Evolutionary conservation across 106 monocot genomes (phyloP), one percentile per base, ranked within the genome.

Genomic region (Amphibolis antarctica): DNA sequence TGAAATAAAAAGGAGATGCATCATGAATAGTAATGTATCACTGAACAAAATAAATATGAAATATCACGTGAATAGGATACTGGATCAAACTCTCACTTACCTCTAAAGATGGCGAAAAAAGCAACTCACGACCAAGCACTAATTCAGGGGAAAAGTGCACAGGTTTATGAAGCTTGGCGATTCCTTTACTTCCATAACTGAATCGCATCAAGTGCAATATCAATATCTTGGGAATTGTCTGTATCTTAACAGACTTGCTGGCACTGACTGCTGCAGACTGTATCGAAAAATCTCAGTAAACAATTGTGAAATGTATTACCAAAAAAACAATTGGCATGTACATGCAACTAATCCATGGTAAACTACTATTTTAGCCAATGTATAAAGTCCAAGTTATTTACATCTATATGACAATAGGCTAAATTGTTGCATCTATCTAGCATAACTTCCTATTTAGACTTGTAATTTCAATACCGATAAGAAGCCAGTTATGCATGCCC

Each of bases 191-290:
- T 55, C 84, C 96, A 71, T 98, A 98, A 62, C 90, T 98, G 53
- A 98, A 98, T 21, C 96, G 73, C 96, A 87, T 98, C 50, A 98
- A 70, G 47, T 98, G 96, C 74, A 98, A 65, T 76, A 98, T 85
- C 79, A 98, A 58, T 70, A 98, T 81, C 79, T 79, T 83, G 9
- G 96, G 72, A 73, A 90, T 78, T 48, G 54, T 76, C 23, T 90
- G 86, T 76, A 98, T 84, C 65, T 90, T 81, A 31, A 98, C 72
- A 31, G 84, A 87, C 66, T 98, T 98, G 57, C 90, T 84, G 54
- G 96, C 90, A 64, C 58, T 77, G 21, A 90, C 86, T 10, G 76
- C 70, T 5, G 66, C 84, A 71, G 84, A 79, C 96, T 98, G 78
- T 75, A 82, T 1, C 53, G 46, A 48, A 44, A 30, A 44, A 53